Base-by-base conservation (phyloP, 805 yeast genomes). In the Candida hispaniensis region DNA sequence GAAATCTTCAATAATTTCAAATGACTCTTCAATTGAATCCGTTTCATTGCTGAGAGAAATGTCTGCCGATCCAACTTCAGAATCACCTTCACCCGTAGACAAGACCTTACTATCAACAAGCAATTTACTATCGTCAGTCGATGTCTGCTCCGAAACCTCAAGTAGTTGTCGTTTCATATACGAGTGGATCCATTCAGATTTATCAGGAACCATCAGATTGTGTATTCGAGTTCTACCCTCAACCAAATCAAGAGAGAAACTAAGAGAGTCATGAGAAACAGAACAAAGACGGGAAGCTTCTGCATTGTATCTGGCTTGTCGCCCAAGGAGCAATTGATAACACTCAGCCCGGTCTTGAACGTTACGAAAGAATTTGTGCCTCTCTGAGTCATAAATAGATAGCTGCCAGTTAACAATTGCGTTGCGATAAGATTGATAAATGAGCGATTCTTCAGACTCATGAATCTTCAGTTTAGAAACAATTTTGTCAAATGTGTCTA, bases 171-270 rank as follows among this genome's bases (percentile, higher is more conserved):
- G 10, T 9, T 32, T 28, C 20, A 32, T 18, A 23, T 32, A 32
- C 2, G 28, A 27, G 8, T 32, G 36, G 16, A 32, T 32, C 38
- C 38, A 34, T 26, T 34, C 30, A 11, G 69, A 69, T 39, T 67
- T 69, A 39, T 69, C 73, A 12, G 72, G 68, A 4, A 76, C 51
- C 28, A 81, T 49, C 40, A 79, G 59, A 40, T 66, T 73, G 41
- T 86, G 61, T 69, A 72, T 76, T 43, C 88, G 58, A 45, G 75
- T 73, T 17, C 65, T 60, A 19, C 81, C 79, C 50, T 82, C 93
- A 33, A 76, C 71, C 18, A 68, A 66, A 49, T 80, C 93, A 7
- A 81, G 54, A 2, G 63, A 52, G 67, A 75, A 75, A 5, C 42
- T 48, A 4, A 41, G 41, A 2, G 47, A 48, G 2, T 44, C 45